Evolutionary conservation across 176 grass and related monocot species (phyloP), one percentile per base, ranked within the genome.

Genomic region (Oryza rufipogon): DNA sequence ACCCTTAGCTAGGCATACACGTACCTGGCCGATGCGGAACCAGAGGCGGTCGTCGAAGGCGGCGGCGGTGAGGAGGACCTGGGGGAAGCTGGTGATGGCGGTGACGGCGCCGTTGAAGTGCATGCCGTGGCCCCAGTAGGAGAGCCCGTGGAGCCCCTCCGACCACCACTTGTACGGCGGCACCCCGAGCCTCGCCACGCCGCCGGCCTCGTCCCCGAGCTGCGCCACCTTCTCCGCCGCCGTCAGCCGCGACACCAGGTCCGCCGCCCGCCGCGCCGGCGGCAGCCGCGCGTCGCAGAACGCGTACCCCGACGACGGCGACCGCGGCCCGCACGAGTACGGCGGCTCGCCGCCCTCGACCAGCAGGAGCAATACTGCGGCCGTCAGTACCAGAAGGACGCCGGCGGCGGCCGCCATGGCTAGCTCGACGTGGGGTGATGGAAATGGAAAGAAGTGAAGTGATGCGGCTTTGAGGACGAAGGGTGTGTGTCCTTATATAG

Each of bases 141-240:
- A 64, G 41, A 97, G 83, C 46, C 95, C 95, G 75, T 97, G 95
- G n/a, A 97, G 74, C 38, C 88, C 84, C 82, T 97, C 92, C 0
- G 95, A 92, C 95, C 90, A 97, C 92, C 92, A 97, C 77, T 89
- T 91, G 83, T 94, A 97, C 36, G 63, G 7, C 52, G 90, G 92
- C 7, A 94, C 80, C 2, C 90, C 92, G 6, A 97, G 88, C 65
- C 95, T 74, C 2, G 86, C 13, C 58, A 97, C 82, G 0, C 75
- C 84, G 0, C 75, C 46, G 16, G 92, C 86, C 42, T 74, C 71
- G 77, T 97, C 88, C 2, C 92, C 95, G 46, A 94, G 71, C 83
- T 87, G 86, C 32, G 86, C 41, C n/a, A 97, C 79, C 70, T 97
- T 97, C 82, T 97, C 92, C 28, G 89, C 30, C 66, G 84, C 32